Evolutionary conservation across 148 eudicot genomes (phyloP).

Genomic region (Silene uniflora): DNA sequence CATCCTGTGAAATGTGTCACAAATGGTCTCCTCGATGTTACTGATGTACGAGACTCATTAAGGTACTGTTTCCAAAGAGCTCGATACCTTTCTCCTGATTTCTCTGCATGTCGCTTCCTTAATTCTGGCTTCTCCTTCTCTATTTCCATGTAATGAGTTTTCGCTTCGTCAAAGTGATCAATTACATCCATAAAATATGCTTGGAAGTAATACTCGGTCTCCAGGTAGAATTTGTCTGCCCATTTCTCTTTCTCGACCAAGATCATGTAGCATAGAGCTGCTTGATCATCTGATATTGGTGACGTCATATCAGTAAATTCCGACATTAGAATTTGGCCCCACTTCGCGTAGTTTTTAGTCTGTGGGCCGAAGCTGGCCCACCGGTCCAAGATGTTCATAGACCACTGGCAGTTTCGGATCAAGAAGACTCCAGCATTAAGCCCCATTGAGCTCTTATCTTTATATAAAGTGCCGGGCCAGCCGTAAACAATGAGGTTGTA

Average conservation of each 20-base stretch:
- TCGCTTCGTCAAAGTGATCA: slow-evolving; percentile 38
- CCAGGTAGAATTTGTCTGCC: slow-evolving; percentile 26
- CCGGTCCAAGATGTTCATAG: slow-evolving; percentile 50
- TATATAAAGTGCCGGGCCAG: slow-evolving; percentile 39
- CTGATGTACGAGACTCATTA: slow-evolving; percentile 20
- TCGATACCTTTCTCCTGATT: slow-evolving; percentile 34
- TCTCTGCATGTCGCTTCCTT: slow-evolving; percentile 64
- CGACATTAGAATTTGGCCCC: not conserved
- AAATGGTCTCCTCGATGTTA: slow-evolving; percentile 54
- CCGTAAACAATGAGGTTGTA: slow-evolving; percentile 71
- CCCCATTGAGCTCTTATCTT: slow-evolving; percentile 55
- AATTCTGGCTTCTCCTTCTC: slow-evolving; percentile 34
- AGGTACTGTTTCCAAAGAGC: slow-evolving; percentile 24
- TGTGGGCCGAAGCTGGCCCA: slow-evolving; percentile 16
- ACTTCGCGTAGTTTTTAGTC: slow-evolving; percentile 7
- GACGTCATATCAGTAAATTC: not conserved
- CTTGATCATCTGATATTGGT: slow-evolving; percentile 5
- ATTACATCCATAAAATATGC: slow-evolving; percentile 77
- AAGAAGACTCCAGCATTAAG: slow-evolving; percentile 75
- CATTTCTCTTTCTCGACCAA: not conserved
- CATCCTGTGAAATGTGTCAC: slow-evolving; percentile 90
- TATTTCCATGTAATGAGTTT: slow-evolving; percentile 25
- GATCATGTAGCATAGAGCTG: slow-evolving; percentile 6
- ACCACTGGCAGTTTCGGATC: slow-evolving; percentile 60
- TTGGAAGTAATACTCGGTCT: slow-evolving; percentile 62